Base-by-base conservation (phyloP, 371 early-diverging fungal genomes). In the Mucor velutinosus region DNA sequence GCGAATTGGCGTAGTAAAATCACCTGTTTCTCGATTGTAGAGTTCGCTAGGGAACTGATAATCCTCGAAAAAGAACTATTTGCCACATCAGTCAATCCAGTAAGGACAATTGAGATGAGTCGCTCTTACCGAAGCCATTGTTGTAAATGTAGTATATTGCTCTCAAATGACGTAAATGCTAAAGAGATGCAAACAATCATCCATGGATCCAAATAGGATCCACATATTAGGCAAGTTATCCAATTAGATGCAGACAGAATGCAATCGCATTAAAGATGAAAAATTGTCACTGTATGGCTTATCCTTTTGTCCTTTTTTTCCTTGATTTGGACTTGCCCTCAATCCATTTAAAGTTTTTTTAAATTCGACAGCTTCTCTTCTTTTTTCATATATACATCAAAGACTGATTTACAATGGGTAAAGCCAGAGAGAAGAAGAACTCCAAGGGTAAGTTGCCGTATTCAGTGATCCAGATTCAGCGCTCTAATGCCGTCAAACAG, bases 11-110 rank as follows among this genome's bases (percentile, higher is more conserved):
- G 81, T 73, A 33, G 83, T 78, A 64, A 86, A 87, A 56, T 83
- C 81, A 23, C 78, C 70, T 2, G 78, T 78, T 53, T 81, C 76
- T 12, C 73, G 72, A 60, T 85, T 74, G 55, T 86, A 87, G 23
- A 87, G 69, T 57, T 87, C 87, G 12, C 72, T 62, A 23, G 87
- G 87, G 61, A 86, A 87, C n/a, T 73, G 67, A 61, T 86, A 86
- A 65, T 87, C 87, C 60, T 80, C 75, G 70, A 87, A 87, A 39
- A 84, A 83, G 19, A 84, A 61, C 74, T 85, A 14, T 30, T 51
- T 51, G 14, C n/a, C 23, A 23, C 25, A 6, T 51, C 51, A 51
- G 21, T 51, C 11, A 23, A 23, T 23, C 21, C 12, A 51, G 2
- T 0, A 19, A 17, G 7, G 7, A 21, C 21, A 43, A 6, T 43